Conservation (phyloP, 169 alveolate species). For the Cryptosporidium meleagridis region DNA sequence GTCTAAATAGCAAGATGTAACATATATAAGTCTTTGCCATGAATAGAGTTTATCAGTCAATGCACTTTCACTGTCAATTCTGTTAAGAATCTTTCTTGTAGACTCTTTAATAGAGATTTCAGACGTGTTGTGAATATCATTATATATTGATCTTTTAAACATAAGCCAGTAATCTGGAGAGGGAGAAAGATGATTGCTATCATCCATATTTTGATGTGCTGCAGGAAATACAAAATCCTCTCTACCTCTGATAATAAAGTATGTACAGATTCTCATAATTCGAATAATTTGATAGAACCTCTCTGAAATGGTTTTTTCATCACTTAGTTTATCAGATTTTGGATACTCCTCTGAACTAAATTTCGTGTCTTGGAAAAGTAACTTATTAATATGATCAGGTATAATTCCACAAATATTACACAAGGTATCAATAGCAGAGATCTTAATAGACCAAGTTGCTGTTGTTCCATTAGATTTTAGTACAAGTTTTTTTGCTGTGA, state of each 20-base stretch:
- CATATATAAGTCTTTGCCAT: constrained; percentile 85
- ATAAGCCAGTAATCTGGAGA: constrained; percentile 81
- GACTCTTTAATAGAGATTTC: constrained; percentile 24
- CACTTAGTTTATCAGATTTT: too few relatives aligned
- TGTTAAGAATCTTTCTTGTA: constrained; percentile 21
- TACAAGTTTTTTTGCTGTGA: constrained; percentile 76
- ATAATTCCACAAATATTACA: constrained; percentile 81
- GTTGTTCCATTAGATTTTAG: constrained; percentile 74
- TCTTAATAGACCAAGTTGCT: constrained; percentile 80
- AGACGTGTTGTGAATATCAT: constrained; percentile 22
- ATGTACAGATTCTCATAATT: constrained; percentile 84
- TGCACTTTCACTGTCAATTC: constrained; percentile 78
- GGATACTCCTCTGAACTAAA: constrained; percentile 12
- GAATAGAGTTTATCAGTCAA: constrained; percentile 80
- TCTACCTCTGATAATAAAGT: constrained; percentile 82
- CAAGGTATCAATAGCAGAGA: constrained; percentile 79
- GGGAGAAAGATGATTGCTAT: constrained; percentile 67
- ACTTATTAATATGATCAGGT: constrained; percentile 79
- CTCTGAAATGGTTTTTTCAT: constrained; percentile 64
- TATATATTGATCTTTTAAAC: constrained; percentile 37
- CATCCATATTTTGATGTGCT: constrained; percentile 68
- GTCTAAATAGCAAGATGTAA: not conserved
- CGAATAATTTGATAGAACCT: constrained; percentile 79
- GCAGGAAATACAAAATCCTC: constrained; percentile 79
- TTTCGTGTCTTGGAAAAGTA: constrained; percentile 18